These are phyloP conservation scores for Penicillium lagena DNA, from an alignment of 495 filamentous ascomycete genomes.

Conservation along the genomic window DNA sequence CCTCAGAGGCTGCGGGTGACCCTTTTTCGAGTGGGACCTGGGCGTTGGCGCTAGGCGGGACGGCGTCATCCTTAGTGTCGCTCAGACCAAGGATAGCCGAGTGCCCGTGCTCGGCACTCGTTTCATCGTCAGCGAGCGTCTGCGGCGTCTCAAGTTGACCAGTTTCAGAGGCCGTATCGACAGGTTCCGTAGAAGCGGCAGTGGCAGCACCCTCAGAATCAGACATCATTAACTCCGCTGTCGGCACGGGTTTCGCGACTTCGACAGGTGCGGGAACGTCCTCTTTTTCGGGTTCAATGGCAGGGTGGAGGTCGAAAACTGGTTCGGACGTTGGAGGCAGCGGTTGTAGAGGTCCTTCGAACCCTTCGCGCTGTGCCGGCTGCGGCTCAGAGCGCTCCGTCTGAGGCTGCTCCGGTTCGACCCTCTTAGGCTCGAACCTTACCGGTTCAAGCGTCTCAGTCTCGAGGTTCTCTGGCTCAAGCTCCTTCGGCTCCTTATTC, in stretches of 20 bases:
- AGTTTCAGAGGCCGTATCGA: slow-evolving; percentile 3
- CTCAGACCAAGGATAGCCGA: slow-evolving; percentile 16
- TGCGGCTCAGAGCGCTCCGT: background rate
- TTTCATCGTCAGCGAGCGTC: slow-evolving; percentile 23
- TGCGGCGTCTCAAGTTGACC: slow-evolving; percentile 15
- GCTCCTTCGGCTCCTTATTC: background rate
- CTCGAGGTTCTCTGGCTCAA: too few relatives aligned
- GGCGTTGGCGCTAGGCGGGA: slow-evolving; percentile 26
- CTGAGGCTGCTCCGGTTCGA: too few relatives aligned
- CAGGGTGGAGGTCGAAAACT: background rate
- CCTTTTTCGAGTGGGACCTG: slow-evolving; percentile 28
- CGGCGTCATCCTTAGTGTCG: slow-evolving; percentile 27
- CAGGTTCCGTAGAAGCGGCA: slow-evolving; percentile 4
- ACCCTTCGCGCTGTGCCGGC: background rate
- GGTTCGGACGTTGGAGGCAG: background rate
- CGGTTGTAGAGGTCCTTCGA: slow-evolving; percentile 2
- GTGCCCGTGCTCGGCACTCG: slow-evolving; percentile 13
- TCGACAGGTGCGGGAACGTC: background rate
- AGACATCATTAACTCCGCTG: slow-evolving; percentile 11
- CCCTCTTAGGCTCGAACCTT: too few relatives aligned
- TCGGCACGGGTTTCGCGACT: slow-evolving; percentile 13
- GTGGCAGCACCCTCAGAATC: slow-evolving; percentile 12
- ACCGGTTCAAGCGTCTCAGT: too few relatives aligned
- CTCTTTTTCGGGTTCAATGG: background rate
- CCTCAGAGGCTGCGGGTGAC: slow-evolving; percentile 20